Base-by-base conservation (phyloP, 2,329 filamentous ascomycete species). In the Beauveria caledonica region DNA sequence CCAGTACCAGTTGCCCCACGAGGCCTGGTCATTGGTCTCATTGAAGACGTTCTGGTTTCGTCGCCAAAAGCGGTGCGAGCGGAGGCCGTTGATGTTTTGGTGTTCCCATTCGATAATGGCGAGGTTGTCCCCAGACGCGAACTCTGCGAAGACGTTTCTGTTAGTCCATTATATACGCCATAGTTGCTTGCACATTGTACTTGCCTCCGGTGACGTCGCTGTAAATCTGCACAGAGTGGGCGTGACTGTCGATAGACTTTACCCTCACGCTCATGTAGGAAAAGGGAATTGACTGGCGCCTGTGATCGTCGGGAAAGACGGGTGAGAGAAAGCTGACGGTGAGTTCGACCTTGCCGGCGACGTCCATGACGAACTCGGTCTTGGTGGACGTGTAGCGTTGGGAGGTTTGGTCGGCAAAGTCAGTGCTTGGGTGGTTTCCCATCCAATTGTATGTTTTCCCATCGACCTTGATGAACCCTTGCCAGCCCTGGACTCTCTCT, bases 1-100 rank as follows among this genome's bases (percentile, higher is more conserved):
- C 71, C 92, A 91, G 72, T 89, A 86, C 75, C 92, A 83, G 55
- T 83, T 86, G 2, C 91, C 91, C 91, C 91, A 96, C 74, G 91
- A 87, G 0, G 89, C 82, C 65, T 87, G 86, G 67, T 95, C 87
- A 45, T 75, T 75, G 13, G 76, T 75, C 69, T 96, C 91, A 1
- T 83, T 81, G 59, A 94, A 87, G 19, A 85, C 74, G 53, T 82
- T 74, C 71, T 93, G 87, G 9, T 77, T 70, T 63, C 80, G 76
- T 49, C 83, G 79, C 64, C 78, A 80, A 61, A 90, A 82, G 53
- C 80, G 80, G 73, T 90, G 87, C 67, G 87, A 90, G 6, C 79
- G 77, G 42, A 90, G 74, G 3, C 76, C 77, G 29, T 78, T 74
- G 11, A 67, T 67, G 1, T 74, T 76, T 40, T 74, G 79, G 62